Base-by-base conservation (phyloP, 805 yeast genomes). In the Saturnispora gosingensis region DNA sequence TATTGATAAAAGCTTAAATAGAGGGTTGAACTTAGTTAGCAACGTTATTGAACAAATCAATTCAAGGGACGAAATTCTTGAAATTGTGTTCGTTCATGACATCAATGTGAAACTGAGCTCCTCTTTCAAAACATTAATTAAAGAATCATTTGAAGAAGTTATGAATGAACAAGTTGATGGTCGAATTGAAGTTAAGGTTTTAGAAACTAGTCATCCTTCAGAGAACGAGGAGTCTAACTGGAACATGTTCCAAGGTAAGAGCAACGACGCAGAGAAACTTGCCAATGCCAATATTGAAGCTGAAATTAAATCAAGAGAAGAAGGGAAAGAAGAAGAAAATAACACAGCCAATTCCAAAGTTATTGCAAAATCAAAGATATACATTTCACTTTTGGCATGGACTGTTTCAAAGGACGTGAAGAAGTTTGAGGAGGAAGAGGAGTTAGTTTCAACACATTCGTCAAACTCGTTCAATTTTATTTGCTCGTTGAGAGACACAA, bases 251-350 rank as follows among this genome's bases (percentile, higher is more conserved):
- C 70, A 75, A 20, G 97, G 97, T 8, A 84, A 85, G 56, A 61
- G 81, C 1, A 77, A 81, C 43, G 95, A 88, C 65, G 97, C 93
- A 13, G 95, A 86, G 61, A 91, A 93, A 65, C 76, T 93, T 53
- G 85, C 95, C 40, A 75, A 79, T 60, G 98, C 97, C 4, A 90
- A 88, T 62, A 74, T 91, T 59, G 96, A 88, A 30, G 80, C 81
- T 50, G 80, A 82, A n/a, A 75, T 83, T 49, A 75, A 78, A 72
- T 69, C 68, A 63, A 50, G 68, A 56, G 56, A 68, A 59, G 53
- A 52, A n/a, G 51, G 18, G 20, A 36, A 35, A 1, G 5, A 22
- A 20, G 38, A 35, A 7, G 8, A 25, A 7, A 20, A 25, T 4
- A 30, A n/a, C 4, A 25, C 36, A 8, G 32, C 22, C 13, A 20